Evolutionary conservation across 2,329 filamentous ascomycete genomes (phyloP).

Genomic region (Ceratocystis diversiconidia): DNA sequence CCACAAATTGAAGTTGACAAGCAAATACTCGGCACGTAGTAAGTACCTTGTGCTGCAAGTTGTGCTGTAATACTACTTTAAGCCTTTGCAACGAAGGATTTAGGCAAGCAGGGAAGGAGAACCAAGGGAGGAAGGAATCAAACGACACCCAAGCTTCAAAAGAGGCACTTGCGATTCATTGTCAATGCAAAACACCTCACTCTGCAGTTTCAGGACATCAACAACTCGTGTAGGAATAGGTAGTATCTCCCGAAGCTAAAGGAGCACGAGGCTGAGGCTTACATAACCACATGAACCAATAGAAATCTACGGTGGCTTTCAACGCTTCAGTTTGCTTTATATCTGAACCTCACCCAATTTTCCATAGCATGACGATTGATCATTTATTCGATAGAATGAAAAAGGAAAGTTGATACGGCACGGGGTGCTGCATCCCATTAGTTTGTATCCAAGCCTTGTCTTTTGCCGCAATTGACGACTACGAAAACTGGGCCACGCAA

Average conservation of each 20-base stretch:
- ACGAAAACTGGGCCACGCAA: too few species aligned
- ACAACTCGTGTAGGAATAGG: not conserved
- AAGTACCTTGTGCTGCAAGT: not conserved
- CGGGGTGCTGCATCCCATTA: not conserved
- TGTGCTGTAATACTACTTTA: not conserved
- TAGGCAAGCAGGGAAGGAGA: not conserved
- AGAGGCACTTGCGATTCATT: constrained; percentile 2
- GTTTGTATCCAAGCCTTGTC: not conserved
- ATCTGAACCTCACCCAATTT: too few species aligned
- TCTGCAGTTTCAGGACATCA: not conserved
- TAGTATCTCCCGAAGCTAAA: not conserved
- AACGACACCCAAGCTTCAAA: not conserved
- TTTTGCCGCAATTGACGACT: too few species aligned
- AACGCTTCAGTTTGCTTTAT: too few species aligned
- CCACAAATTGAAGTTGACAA: too few species aligned
- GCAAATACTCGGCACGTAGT: not conserved
- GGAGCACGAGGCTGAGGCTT: too few species aligned
- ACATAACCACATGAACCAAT: too few species aligned
- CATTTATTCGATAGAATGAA: too few species aligned
- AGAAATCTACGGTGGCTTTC: too few species aligned
- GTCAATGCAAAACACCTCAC: constrained; percentile 2
- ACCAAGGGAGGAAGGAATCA: not conserved
- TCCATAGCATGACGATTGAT: too few species aligned
- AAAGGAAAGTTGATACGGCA: too few species aligned
- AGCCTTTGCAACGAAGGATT: constrained; percentile 1